phyloP scores from a whole-genome alignment of 1,284 basidiomycete species.

The Tremellales sp. region DNA sequence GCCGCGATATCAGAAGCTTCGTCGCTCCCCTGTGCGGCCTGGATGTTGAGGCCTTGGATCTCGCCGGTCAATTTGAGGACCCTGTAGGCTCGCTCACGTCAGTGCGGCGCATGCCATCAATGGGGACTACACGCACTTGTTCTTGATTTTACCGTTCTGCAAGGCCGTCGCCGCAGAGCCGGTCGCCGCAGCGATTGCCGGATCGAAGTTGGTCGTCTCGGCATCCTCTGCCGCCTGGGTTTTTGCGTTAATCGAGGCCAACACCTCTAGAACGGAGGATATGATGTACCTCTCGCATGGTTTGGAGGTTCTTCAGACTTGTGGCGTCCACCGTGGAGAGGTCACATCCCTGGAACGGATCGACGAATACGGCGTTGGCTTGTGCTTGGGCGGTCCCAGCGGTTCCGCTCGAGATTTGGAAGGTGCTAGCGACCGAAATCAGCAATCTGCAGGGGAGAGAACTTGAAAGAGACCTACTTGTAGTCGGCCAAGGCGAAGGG shows the following conservation, averaged over 20 bases:
- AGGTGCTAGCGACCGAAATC: conserved; percentile 20
- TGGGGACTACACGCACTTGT: conserved; percentile 43
- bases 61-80: conserved; percentile 54
- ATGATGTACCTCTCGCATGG: conserved; percentile 48
- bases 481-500: conserved; percentile 13
- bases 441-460: neutral
- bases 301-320: conserved; percentile 46
- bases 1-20: conserved; percentile 6
- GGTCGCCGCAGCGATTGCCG: conserved; percentile 50
- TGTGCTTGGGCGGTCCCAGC: conserved; percentile 51
- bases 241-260: neutral
- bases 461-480: conserved; percentile 6
- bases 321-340: conserved; percentile 36
- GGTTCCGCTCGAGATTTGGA: conserved; percentile 54
- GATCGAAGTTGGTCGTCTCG: conserved; percentile 53
- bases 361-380: conserved; percentile 49
- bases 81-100: conserved; percentile 7
- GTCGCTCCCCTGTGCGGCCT: conserved; percentile 26
- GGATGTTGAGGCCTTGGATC: conserved; percentile 50
- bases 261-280: neutral
- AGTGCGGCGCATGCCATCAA: no score
- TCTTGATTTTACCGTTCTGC: conserved; percentile 54
- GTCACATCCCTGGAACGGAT: conserved; percentile 49
- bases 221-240: conserved; percentile 50
- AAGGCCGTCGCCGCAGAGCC: conserved; percentile 50